Evolutionary conservation across 2,329 filamentous ascomycete species (phyloP), one percentile per base, ranked within the genome.

Genomic region (Cladophialophora chaetospira): DNA sequence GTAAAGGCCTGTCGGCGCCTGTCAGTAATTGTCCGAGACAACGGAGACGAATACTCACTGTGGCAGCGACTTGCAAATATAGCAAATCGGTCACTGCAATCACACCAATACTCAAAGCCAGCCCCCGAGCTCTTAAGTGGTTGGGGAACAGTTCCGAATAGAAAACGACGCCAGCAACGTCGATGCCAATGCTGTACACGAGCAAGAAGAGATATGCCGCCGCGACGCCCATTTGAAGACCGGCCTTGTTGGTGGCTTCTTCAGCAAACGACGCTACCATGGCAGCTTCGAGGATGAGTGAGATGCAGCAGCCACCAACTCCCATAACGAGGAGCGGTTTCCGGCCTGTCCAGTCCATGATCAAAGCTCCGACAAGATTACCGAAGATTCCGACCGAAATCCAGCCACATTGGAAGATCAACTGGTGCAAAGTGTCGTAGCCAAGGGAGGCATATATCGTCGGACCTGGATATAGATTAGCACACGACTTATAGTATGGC

Each of bases 171-270:
- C 60, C 60, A 8, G 56, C 56, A 10, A 62, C 56, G 33, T 60
- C 52, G 31, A 60, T 45, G 35, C 60, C 60, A 31, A 72, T 75
- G 45, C 68, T 70, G 70, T 73, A 76, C 61, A 70, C 75, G 49
- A 70, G 58, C 43, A 73, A 70, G 54, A 70, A 74, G 53, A 74
- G 67, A 63, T 72, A 75, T 26, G 72, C 65, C 60, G 74, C 73
- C 53, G 75, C 73, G 0, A 75, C 69, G 4, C 69, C 71, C 9
- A 70, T 72, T 25, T 67, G 66, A 6, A 72, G 66, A 4, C 69
- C 64, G 3, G 57, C 62, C 33, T 56, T 53, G 57, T 57, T 65
- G 2, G 68, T 72, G n/a, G 23, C 52, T 28, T 43, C 46, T 21
- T 43, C 40, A 0, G 71, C 67, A 49, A 66, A 75, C 4, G 57